Percentiles rank a stretch among this genome's conserved stretches.
Evolutionary conservation across 2,329 filamentous ascomycete species (phyloP).

Genomic region (Ilyonectria destructans): DNA sequence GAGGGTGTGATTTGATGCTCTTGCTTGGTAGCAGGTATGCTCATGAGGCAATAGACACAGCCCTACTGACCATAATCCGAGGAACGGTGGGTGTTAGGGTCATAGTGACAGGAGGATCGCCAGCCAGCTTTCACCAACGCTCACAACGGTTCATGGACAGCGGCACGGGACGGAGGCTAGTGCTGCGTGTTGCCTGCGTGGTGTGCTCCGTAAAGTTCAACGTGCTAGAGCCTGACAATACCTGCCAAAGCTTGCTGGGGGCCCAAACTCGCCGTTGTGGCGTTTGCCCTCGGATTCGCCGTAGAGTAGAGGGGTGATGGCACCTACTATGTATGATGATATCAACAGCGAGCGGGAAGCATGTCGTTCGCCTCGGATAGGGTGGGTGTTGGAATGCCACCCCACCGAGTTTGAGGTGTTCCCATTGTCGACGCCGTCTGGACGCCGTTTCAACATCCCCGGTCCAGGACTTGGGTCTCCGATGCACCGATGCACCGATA

Average conservation of each 20-base stretch:
- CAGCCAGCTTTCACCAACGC: background rate
- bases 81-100: background rate
- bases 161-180: conserved; percentile 1
- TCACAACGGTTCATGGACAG: background rate
- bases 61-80: conserved; percentile 12
- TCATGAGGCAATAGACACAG: conserved; percentile 4
- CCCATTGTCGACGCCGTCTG: conserved; percentile 41
- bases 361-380: conserved; percentile 23
- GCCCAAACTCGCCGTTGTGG: conserved; percentile 16
- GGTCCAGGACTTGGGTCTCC: conserved; percentile 23
- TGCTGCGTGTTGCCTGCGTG: background rate
- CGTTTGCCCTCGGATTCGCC: conserved; percentile 26
- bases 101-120: conserved; percentile 13
- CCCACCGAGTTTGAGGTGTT: conserved; percentile 41
- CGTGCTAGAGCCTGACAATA: background rate
- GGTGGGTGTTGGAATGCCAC: conserved; percentile 41
- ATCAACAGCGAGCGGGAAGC: conserved; percentile 17
- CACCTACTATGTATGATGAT: conserved; percentile 5
- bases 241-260: conserved; percentile 17
- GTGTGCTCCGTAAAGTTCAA: background rate
- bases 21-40: background rate
- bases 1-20: conserved; percentile 14
- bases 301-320: conserved; percentile 8
- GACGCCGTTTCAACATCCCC: conserved; percentile 35
- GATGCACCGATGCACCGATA: background rate